Evolutionary conservation across 140 eudicot species (phyloP), one percentile per base, ranked within the genome.

Genomic region (Stevia rebaudiana): DNA sequence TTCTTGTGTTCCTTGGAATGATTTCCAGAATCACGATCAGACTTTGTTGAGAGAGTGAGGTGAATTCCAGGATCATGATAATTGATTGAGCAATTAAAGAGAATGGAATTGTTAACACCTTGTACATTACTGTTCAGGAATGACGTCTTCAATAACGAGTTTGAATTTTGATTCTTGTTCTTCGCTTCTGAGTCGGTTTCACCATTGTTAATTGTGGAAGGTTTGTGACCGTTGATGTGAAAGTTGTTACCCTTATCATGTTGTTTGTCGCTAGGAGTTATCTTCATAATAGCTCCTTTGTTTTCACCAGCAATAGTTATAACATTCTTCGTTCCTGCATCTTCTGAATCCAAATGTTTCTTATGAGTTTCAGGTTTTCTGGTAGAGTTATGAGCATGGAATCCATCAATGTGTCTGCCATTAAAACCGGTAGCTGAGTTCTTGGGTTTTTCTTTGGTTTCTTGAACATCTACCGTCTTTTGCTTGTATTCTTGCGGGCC

Each of bases 31-130:
- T 60, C 67, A 22, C 79, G 79, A 21, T 56, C 44, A 8, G 42
- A 3, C 3, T 56, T 56, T 3, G 44, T 30, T 1, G 83, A 58
- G 67, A 85, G 49, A 28, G 88, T 66, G 47, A 85, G 70, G 72
- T 85, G 88, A 28, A 88, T 75, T 0, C 96, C 96, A 13, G 96
- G 96, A 63, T 88, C 94, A 51, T 85, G 84, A 78, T 88, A 88
- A 35, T 58, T 52, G 65, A 47, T 70, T 21, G 43, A 31, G 62
- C 68, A 55, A 25, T 82, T 76, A 69, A 19, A 76, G 47, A 88
- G 39, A 36, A 88, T 73, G 2, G 95, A 82, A 65, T 81, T 82
- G 66, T 85, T 88, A 43, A 84, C 71, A 47, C 95, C 88, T 75
- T 90, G 98, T 2, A 90, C 94, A 77, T 90, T 90, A 77, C 80